Evolutionary conservation across 2,329 filamentous ascomycete species (phyloP).

Genomic region (Verticillium alfalfae): DNA sequence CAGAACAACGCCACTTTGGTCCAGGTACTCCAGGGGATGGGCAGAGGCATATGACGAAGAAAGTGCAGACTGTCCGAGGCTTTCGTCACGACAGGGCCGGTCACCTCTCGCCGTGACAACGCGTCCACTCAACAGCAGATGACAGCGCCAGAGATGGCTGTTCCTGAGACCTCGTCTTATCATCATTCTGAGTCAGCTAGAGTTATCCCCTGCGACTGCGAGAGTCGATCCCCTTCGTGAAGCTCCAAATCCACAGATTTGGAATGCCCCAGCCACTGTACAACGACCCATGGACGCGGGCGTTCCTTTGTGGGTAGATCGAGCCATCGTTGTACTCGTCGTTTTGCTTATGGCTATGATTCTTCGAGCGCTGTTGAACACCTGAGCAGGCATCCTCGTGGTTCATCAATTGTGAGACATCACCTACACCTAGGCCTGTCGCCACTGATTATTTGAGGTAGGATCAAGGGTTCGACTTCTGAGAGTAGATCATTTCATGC

Average conservation of each 20-base stretch:
- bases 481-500: not conserved
- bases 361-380: slow-evolving; percentile 42
- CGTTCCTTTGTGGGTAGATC: slow-evolving; percentile 72
- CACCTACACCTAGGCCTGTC: not conserved
- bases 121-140: slow-evolving; percentile 4
- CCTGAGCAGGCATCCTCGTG: slow-evolving; percentile 4
- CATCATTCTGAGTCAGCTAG: slow-evolving; percentile 15
- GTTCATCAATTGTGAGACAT: not conserved
- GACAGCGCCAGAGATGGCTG: slow-evolving; percentile 7
- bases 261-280: slow-evolving; percentile 13
- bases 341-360: slow-evolving; percentile 68
- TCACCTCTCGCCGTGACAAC: slow-evolving; percentile 9
- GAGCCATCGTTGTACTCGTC: slow-evolving; percentile 68
- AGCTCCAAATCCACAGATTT: slow-evolving; percentile 5
- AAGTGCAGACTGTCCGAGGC: slow-evolving; percentile 48
- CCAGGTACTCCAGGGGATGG: not conserved
- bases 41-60: slow-evolving; percentile 27
- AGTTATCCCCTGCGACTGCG: slow-evolving; percentile 19
- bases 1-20: not conserved
- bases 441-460: not conserved
- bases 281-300: slow-evolving; percentile 31
- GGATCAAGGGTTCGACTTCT: not conserved
- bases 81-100: slow-evolving; percentile 46
- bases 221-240: slow-evolving; percentile 18
- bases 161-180: slow-evolving; percentile 14